These are phyloP conservation scores for Colletotrichum sp. DNA, from an alignment of 2,329 filamentous ascomycete genomes.

Conservation along the genomic window DNA sequence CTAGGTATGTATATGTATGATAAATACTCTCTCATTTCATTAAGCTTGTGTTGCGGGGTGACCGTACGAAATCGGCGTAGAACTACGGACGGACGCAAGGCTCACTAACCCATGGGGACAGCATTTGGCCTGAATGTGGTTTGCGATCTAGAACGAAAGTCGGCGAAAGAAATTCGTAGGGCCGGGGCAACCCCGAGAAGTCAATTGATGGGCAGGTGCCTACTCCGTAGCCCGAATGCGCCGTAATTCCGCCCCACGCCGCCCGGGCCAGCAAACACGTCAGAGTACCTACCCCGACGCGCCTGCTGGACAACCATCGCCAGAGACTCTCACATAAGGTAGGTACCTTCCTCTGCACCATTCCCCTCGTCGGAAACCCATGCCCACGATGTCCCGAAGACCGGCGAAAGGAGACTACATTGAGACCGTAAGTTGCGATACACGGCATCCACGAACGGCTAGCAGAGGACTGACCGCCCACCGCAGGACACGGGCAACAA, in stretches of 20 bases:
- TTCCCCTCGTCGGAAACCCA: neutral
- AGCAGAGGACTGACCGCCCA: too few species aligned
- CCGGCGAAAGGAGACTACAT: conserved; percentile 91
- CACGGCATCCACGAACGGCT: too few species aligned
- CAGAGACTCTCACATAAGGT: too few species aligned
- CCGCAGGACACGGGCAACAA: conserved; percentile 94
- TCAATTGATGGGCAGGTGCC: too few species aligned
- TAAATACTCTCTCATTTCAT: too few species aligned
- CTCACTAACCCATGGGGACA: too few species aligned
- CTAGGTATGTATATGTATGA: too few species aligned
- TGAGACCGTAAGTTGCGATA: conserved; percentile 91
- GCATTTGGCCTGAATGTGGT: too few species aligned
- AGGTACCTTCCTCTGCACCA: neutral
- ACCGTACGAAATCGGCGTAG: too few species aligned
- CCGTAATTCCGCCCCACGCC: neutral
- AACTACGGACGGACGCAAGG: too few species aligned
- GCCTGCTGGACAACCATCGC: neutral
- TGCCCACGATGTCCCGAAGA: conserved; percentile 72
- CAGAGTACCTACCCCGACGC: neutral
- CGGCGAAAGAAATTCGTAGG: neutral
- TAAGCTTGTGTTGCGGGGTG: too few species aligned
- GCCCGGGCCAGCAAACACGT: neutral
- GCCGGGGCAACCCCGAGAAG: neutral
- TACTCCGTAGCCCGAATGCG: neutral
- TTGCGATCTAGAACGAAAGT: too few species aligned